Evolutionary conservation across 2,329 filamentous ascomycete genomes (phyloP).

Genomic region (Helotiales sp.): DNA sequence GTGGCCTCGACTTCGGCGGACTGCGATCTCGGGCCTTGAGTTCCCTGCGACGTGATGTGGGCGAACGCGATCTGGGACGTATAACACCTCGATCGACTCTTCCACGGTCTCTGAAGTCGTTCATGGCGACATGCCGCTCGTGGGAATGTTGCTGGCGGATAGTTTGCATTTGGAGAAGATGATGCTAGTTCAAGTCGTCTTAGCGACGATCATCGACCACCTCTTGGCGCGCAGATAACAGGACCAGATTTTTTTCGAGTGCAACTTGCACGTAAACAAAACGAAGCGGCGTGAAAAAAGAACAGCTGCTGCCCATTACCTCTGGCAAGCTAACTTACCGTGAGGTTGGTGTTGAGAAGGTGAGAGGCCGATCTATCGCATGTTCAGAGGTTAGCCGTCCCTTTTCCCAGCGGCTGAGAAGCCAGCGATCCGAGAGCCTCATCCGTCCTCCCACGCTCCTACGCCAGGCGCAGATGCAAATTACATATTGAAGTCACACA

Average conservation of each 20-base stretch:
- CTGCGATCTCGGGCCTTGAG: conserved; percentile 33
- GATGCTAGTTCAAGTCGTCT: conserved; percentile 5
- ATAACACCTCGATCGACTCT: conserved; percentile 41
- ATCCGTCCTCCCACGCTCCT: conserved; percentile 3
- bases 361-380: not conserved
- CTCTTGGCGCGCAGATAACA: not conserved
- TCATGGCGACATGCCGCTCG: conserved; percentile 43
- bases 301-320: conserved; percentile 3
- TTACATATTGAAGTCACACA: conserved; percentile 29
- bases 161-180: too few species aligned
- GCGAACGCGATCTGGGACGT: conserved; percentile 38
- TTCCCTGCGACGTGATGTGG: conserved; percentile 35
- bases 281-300: conserved; percentile 3
- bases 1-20: conserved; percentile 30
- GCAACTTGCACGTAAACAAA: conserved; percentile 2
- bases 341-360: conserved; percentile 1
- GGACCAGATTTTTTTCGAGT: not conserved
- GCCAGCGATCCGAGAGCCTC: not conserved
- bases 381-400: not conserved
- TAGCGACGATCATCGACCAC: not conserved
- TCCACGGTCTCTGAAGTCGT: conserved; percentile 43
- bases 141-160: conserved; percentile 25
- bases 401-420: not conserved
- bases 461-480: conserved; percentile 9
- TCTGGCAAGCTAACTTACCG: conserved; percentile 16